These are phyloP conservation scores for Chiua virens DNA, from an alignment of 768 basidiomycete genomes.

Conservation along the genomic window DNA sequence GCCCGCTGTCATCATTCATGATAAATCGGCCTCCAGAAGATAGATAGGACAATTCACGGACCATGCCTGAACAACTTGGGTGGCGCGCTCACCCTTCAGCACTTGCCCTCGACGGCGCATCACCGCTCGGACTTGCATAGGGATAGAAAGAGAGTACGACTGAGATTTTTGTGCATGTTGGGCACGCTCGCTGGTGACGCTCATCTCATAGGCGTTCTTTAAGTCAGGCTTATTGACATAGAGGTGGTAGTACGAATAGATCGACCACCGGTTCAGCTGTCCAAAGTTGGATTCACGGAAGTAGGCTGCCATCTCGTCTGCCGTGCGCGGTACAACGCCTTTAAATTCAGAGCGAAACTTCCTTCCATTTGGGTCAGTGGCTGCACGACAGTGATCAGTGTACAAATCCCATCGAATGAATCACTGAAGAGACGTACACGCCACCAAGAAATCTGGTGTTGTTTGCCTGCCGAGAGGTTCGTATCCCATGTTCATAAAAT, in stretches of 20 bases:
- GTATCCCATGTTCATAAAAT: conserved; percentile 59
- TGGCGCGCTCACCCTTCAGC: conserved; percentile 39
- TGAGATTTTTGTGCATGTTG: conserved; percentile 40
- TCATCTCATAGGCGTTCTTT: conserved; percentile 44
- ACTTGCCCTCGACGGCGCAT: conserved; percentile 47
- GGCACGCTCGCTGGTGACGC: conserved; percentile 52
- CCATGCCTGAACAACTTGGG: conserved; percentile 36
- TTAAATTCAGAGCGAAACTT: conserved; percentile 44
- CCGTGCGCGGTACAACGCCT: conserved; percentile 46
- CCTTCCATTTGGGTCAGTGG: conserved; percentile 62
- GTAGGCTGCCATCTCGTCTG: conserved; percentile 55
- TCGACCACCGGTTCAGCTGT: conserved; percentile 43
- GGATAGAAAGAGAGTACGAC: conserved; percentile 46
- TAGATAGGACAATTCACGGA: conserved; percentile 21
- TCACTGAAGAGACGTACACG: conserved; percentile 39
- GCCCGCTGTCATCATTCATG: conserved; percentile 39
- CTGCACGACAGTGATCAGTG: conserved; percentile 13
- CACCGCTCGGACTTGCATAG: conserved; percentile 44
- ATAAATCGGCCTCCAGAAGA: conserved; percentile 6
- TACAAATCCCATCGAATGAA: conserved; percentile 40
- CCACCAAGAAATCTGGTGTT: conserved; percentile 59
- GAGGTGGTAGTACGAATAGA: conserved; percentile 43
- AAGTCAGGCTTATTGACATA: conserved; percentile 46
- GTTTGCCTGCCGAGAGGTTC: conserved; percentile 55
- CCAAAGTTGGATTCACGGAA: conserved; percentile 44